A percentile compares a stretch with the other conserved stretches of the same genome.
These are phyloP conservation scores for Candida xyloterini DNA, from an alignment of 805 yeast genomes.

Conservation along the genomic window DNA sequence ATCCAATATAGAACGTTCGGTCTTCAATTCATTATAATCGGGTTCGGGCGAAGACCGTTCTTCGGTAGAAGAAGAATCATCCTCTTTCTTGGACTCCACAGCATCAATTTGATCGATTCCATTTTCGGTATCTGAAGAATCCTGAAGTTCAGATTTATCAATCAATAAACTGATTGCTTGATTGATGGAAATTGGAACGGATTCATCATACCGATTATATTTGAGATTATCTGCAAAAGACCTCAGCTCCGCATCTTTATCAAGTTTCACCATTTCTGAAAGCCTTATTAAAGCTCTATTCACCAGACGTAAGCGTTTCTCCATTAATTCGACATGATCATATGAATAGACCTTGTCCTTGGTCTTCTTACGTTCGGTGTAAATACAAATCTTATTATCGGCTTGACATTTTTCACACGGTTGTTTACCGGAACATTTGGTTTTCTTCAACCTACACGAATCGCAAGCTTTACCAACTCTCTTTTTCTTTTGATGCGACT, in stretches of 20 bases:
- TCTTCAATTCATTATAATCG: slow-evolving; percentile 1
- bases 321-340: slow-evolving; percentile 63
- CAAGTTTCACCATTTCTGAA: slow-evolving; percentile 27
- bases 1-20: slow-evolving; percentile 6
- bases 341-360: slow-evolving; percentile 55
- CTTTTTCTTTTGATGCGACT: slow-evolving; percentile 36
- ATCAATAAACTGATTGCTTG: slow-evolving; percentile 44
- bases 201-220: slow-evolving; percentile 19
- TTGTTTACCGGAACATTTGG: slow-evolving; percentile 60
- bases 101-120: slow-evolving; percentile 12
- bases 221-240: slow-evolving; percentile 14
- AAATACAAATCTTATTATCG: slow-evolving; percentile 58
- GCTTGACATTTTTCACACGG: slow-evolving; percentile 56
- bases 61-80: slow-evolving; percentile 16
- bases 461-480: slow-evolving; percentile 67
- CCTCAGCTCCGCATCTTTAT: slow-evolving; percentile 11
- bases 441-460: slow-evolving; percentile 58
- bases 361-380: slow-evolving; percentile 51
- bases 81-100: slow-evolving; percentile 24
- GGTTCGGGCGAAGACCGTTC: not conserved
- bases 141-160: slow-evolving; percentile 38
- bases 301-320: slow-evolving; percentile 52
- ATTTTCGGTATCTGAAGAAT: slow-evolving; percentile 35
- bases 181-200: slow-evolving; percentile 40
- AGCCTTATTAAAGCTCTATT: slow-evolving; percentile 47